phyloP scores from a whole-genome alignment of 1,139 yeast species.

The Insectozyma bohioensis region DNA sequence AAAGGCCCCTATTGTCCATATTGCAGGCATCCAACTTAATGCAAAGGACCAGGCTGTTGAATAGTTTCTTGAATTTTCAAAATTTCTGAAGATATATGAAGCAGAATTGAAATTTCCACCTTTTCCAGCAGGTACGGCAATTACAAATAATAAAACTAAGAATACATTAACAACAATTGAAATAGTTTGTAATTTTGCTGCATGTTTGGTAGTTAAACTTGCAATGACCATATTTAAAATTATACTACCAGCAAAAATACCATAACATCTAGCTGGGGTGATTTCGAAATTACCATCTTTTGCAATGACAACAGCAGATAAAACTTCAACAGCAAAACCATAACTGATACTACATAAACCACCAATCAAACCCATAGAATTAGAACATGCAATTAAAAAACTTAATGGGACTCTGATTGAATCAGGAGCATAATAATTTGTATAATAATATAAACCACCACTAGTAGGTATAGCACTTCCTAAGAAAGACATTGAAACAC shows the following conservation, averaged over 20 bases:
- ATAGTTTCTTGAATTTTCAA: conserved; percentile 58
- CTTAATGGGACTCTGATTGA: conserved; percentile 32
- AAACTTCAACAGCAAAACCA: conserved; percentile 37
- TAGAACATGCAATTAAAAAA: conserved; percentile 47
- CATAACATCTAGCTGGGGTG: conserved; percentile 33
- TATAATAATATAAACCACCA: conserved; percentile 67
- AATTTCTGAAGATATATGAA: conserved; percentile 52
- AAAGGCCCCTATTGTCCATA: conserved; percentile 67
- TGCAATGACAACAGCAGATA: conserved; percentile 34
- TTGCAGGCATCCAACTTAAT: conserved; percentile 63
- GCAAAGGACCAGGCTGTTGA: conserved; percentile 52
- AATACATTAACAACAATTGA: conserved; percentile 58
- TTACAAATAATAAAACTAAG: conserved; percentile 56
- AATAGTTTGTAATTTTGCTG: conserved; percentile 59
- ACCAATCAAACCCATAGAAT: conserved; percentile 35
- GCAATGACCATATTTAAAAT: conserved; percentile 29
- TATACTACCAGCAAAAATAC: conserved; percentile 36
- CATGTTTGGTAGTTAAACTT: conserved; percentile 36
- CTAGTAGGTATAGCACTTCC: conserved; percentile 73
- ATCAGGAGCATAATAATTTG: conserved; percentile 40
- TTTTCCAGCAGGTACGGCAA: conserved; percentile 65
- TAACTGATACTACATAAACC: conserved; percentile 41
- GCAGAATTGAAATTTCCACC: conserved; percentile 33
- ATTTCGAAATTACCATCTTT: conserved; percentile 32
- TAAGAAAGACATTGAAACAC: conserved; percentile 64